Evolutionary conservation across 2,329 filamentous ascomycete genomes (phyloP).

Genomic region (Aspergillus arachidicola): DNA sequence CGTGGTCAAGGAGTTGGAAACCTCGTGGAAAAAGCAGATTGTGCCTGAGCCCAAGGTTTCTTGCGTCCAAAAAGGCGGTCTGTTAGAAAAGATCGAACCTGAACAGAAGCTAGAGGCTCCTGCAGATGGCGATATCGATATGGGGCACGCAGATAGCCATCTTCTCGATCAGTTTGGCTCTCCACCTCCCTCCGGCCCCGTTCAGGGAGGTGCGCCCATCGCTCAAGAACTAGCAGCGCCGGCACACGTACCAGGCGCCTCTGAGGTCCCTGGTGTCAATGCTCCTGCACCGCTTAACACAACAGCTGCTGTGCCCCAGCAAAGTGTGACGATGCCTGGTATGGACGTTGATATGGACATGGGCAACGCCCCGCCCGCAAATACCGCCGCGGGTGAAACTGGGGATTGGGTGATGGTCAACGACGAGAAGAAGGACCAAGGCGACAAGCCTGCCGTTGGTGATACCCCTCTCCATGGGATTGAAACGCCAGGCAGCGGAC

Average conservation of each 20-base stretch:
- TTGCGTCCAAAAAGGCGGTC: conserved; percentile 77
- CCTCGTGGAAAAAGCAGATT: conserved; percentile 67
- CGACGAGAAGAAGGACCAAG: conserved; percentile 56
- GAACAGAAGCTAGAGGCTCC: conserved; percentile 26
- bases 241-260: conserved; percentile 30
- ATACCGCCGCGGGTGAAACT: conserved; percentile 49
- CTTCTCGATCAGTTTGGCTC: conserved; percentile 40
- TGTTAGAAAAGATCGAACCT: conserved; percentile 57
- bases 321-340: conserved; percentile 21
- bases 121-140: conserved; percentile 35
- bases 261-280: conserved; percentile 7
- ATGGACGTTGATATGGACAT: conserved; percentile 55
- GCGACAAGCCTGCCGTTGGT: conserved; percentile 21
- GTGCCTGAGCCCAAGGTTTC: conserved; percentile 65
- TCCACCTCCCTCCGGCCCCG: conserved; percentile 18
- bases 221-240: conserved; percentile 54
- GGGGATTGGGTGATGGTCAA: conserved; percentile 78
- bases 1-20: conserved; percentile 74
- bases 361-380: conserved; percentile 47
- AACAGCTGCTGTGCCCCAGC: conserved; percentile 22
- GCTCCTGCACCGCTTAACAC: conserved; percentile 10
- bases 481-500: conserved; percentile 25
- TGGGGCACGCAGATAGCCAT: conserved; percentile 35
- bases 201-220: conserved; percentile 54
- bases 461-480: conserved; percentile 13